phyloP scores from a whole-genome alignment of 2,329 filamentous ascomycete species.

The Juglanconis sp. region DNA sequence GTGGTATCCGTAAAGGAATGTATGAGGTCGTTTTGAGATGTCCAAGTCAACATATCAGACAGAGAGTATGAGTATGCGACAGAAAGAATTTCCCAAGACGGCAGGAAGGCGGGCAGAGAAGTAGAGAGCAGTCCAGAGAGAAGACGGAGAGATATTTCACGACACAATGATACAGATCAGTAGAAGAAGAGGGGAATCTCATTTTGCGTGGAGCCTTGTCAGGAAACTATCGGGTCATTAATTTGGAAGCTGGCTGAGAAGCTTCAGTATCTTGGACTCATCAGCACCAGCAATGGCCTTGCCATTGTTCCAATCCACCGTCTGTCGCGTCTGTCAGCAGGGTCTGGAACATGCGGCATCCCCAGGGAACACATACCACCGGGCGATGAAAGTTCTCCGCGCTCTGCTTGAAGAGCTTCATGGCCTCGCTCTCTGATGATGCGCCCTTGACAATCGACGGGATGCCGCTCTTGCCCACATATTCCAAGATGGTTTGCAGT shows the following conservation, averaged over 20 bases:
- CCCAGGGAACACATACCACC: slow-evolving; percentile 55
- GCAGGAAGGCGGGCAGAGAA: not conserved
- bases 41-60: not conserved
- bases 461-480: slow-evolving; percentile 61
- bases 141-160: not conserved
- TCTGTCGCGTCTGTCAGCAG: slow-evolving; percentile 34
- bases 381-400: slow-evolving; percentile 68
- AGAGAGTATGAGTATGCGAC: not conserved
- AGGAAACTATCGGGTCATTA: slow-evolving; percentile 2
- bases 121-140: not conserved
- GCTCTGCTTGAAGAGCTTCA: slow-evolving; percentile 73
- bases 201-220: slow-evolving; percentile 6
- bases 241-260: slow-evolving; percentile 58
- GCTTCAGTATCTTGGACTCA: slow-evolving; percentile 84
- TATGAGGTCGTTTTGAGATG: not conserved
- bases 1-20: not conserved
- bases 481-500: slow-evolving; percentile 35
- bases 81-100: not conserved
- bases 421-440: slow-evolving; percentile 68
- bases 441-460: slow-evolving; percentile 69
- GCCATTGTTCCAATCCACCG: slow-evolving; percentile 93
- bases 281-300: slow-evolving; percentile 73
- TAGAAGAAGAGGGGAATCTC: slow-evolving; percentile 7
- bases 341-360: not conserved
- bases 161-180: not conserved